Evolutionary conservation across 2,329 filamentous ascomycete genomes (phyloP).

Genomic region (Diaporthe nobilis): DNA sequence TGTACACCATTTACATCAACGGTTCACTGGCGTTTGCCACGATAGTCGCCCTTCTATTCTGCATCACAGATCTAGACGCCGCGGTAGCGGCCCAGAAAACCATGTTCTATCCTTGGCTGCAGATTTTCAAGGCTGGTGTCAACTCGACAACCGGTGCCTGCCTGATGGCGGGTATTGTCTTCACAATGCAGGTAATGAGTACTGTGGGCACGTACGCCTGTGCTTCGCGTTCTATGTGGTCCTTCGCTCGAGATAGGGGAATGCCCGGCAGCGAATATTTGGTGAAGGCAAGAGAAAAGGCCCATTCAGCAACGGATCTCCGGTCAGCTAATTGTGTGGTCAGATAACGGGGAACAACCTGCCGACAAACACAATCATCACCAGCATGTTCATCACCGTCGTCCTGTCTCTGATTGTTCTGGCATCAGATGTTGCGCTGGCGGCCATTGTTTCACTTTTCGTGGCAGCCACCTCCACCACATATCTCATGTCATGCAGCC

Average conservation of each 20-base stretch:
- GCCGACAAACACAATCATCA: constrained; percentile 44
- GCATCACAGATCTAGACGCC: constrained; percentile 61
- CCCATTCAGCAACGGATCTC: background rate
- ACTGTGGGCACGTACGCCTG: constrained; percentile 46
- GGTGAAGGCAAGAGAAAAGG: background rate
- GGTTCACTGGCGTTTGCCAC: constrained; percentile 67
- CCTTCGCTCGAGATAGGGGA: constrained; percentile 46
- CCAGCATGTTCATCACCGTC: constrained; percentile 44
- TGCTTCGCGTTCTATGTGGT: constrained; percentile 48
- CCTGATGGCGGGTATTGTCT: constrained; percentile 44
- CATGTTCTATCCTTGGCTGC: constrained; percentile 48
- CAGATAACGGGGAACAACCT: constrained; percentile 41
- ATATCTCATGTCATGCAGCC: constrained; percentile 55
- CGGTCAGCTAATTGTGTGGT: constrained; percentile 34
- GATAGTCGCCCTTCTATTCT: constrained; percentile 69
- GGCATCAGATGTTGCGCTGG: constrained; percentile 55
- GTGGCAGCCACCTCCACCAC: constrained; percentile 59
- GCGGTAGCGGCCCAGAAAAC: constrained; percentile 52
- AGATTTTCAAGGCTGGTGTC: constrained; percentile 45
- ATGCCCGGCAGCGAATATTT: constrained; percentile 41
- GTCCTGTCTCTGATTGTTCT: constrained; percentile 48
- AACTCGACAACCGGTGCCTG: constrained; percentile 43
- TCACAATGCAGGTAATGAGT: constrained; percentile 42
- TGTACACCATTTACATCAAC: constrained; percentile 64
- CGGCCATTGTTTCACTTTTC: constrained; percentile 59